phyloP scores from a whole-genome alignment of 768 basidiomycete species.

The Filobasidium floriforme region DNA sequence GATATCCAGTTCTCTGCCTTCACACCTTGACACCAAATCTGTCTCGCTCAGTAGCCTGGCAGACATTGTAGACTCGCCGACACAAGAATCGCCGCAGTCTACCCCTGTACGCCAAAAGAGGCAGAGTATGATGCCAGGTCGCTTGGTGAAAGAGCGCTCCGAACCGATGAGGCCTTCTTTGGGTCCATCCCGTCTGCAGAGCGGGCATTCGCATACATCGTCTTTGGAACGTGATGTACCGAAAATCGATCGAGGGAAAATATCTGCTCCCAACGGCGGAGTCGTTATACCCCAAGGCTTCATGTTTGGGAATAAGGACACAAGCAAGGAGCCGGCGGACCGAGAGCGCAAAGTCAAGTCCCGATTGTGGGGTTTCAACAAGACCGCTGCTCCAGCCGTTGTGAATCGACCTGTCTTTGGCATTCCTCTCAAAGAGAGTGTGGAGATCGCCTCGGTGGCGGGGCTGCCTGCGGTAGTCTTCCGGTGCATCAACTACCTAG shows the following conservation, averaged over 20 bases:
- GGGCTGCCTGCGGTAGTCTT: conserved; percentile 90
- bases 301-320: conserved; percentile 55
- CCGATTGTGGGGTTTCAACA: conserved; percentile 87
- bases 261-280: conserved; percentile 79
- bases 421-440: conserved; percentile 73
- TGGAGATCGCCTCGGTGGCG: conserved; percentile 81
- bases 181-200: conserved; percentile 27
- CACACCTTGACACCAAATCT: conserved; percentile 8
- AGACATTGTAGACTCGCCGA: neutral
- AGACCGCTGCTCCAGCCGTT: conserved; percentile 44
- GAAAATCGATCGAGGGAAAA: conserved; percentile 50
- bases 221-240: neutral
- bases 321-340: conserved; percentile 63
- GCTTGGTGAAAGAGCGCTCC: conserved; percentile 17
- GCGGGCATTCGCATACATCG: neutral
- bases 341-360: conserved; percentile 88
- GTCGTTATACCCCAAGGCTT: conserved; percentile 77
- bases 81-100: conserved; percentile 16
- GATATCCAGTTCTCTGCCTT: conserved; percentile 11
- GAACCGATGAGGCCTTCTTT: conserved; percentile 20
- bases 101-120: conserved; percentile 30
- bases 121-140: conserved; percentile 36
- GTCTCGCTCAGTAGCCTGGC: neutral
- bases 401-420: conserved; percentile 68
- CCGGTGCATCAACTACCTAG: conserved; percentile 88